Evolutionary conservation across 352 stramenopile genomes (phyloP).

Genomic region (Blastocystis sp.): DNA sequence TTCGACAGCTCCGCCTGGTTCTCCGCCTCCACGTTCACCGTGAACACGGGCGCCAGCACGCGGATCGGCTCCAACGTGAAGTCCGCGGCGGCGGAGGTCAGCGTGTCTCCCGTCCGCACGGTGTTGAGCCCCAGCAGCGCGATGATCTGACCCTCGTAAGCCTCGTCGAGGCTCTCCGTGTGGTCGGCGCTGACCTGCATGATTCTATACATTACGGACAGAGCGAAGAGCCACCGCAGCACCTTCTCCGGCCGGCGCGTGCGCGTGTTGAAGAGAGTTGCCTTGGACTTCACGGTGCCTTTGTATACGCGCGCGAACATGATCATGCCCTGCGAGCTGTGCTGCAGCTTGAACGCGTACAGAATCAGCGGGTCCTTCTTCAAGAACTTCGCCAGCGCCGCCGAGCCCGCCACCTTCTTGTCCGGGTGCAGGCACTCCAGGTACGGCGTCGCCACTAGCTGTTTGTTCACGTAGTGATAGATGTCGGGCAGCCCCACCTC

Average conservation of each 20-base stretch:
- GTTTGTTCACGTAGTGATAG: slow-evolving; percentile 70
- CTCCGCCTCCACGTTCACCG: slow-evolving; percentile 62
- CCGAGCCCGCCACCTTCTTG: slow-evolving; percentile 84
- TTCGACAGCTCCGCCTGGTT: slow-evolving; percentile 53
- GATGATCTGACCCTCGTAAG: slow-evolving; percentile 79
- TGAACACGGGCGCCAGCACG: slow-evolving; percentile 41
- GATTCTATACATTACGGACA: slow-evolving; percentile 75
- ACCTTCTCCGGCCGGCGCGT: slow-evolving; percentile 71
- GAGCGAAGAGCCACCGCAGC: background rate
- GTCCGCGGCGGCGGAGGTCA: slow-evolving; percentile 74
- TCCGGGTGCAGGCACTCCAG: slow-evolving; percentile 35
- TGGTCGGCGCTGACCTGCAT: slow-evolving; percentile 80
- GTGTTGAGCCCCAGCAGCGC: slow-evolving; percentile 79
- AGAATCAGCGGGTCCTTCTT: slow-evolving; percentile 77
- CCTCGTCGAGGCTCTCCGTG: slow-evolving; percentile 78
- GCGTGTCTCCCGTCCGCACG: slow-evolving; percentile 78
- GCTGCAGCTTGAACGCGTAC: slow-evolving; percentile 79
- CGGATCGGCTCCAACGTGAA: slow-evolving; percentile 22
- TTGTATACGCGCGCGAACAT: slow-evolving; percentile 82
- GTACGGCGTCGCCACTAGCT: slow-evolving; percentile 39
- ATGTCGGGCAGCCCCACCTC: slow-evolving; percentile 77
- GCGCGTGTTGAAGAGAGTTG: slow-evolving; percentile 78
- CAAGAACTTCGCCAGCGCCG: slow-evolving; percentile 88
- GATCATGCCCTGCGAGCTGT: slow-evolving; percentile 78
- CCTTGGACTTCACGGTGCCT: slow-evolving; percentile 77